These are phyloP conservation scores for Dendrothele bispora DNA, from an alignment of 768 basidiomycete species.

Conservation along the genomic window DNA sequence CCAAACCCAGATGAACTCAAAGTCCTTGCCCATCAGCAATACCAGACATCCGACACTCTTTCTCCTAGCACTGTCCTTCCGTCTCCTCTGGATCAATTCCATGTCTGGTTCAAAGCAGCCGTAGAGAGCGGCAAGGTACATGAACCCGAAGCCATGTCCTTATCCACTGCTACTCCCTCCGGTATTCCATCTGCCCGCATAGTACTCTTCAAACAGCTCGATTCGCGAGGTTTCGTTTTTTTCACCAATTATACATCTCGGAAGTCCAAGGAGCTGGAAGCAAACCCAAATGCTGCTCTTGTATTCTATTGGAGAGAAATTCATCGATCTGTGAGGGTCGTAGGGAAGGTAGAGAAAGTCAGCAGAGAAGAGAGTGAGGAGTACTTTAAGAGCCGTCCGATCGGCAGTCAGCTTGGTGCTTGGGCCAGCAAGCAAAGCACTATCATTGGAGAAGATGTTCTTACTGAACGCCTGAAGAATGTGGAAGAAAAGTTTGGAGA, in stretches of 20 bases:
- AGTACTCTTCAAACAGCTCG: constrained; percentile 91
- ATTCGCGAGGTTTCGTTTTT: constrained; percentile 88
- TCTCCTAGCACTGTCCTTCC: constrained; percentile 60
- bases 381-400: constrained; percentile 82
- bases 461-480: constrained; percentile 60
- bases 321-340: constrained; percentile 75
- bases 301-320: constrained; percentile 93
- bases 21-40: constrained; percentile 77
- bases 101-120: constrained; percentile 78
- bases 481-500: constrained; percentile 58
- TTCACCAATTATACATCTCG: constrained; percentile 96
- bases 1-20: constrained; percentile 54
- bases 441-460: constrained; percentile 70
- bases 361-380: constrained; percentile 67
- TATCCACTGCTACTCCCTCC: constrained; percentile 67
- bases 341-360: constrained; percentile 84
- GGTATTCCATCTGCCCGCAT: constrained; percentile 87
- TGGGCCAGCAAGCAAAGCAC: constrained; percentile 92
- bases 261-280: constrained; percentile 79
- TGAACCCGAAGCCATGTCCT: constrained; percentile 90
- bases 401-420: constrained; percentile 85
- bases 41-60: constrained; percentile 61
- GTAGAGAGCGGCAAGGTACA: constrained; percentile 50
- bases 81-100: constrained; percentile 84
- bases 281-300: constrained; percentile 79